A percentile compares a stretch with the other conserved stretches of the same genome.
phyloP scores from a whole-genome alignment of 78 protist genomes.

The Paratrimastix pyriformis region DNA sequence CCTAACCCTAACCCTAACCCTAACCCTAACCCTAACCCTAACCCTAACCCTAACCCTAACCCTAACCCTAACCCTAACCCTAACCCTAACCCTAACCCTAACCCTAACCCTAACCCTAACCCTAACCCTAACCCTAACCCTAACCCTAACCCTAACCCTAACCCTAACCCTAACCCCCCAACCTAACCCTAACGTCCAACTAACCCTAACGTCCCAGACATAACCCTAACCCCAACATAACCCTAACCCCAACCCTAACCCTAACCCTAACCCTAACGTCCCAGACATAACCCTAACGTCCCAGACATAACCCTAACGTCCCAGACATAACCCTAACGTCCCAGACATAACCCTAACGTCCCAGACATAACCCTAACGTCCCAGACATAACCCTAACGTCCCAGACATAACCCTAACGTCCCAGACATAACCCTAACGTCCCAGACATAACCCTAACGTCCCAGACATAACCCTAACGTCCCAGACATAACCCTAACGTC shows the following conservation, averaged over 20 bases:
- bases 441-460: too few species aligned
- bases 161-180: background rate
- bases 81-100: constrained; percentile 5
- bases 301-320: too few species aligned
- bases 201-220: background rate
- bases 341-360: too few species aligned
- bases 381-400: too few species aligned
- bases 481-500: too few species aligned
- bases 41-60: constrained; percentile 6
- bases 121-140: constrained; percentile 6
- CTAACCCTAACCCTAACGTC: background rate
- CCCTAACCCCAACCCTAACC: constrained; percentile 1
- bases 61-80: constrained; percentile 1
- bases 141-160: constrained; percentile 5
- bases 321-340: too few species aligned
- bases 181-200: background rate
- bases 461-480: too few species aligned
- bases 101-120: constrained; percentile 6
- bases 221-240: background rate
- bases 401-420: too few species aligned
- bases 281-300: too few species aligned
- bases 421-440: too few species aligned
- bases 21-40: constrained; percentile 5
- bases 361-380: too few species aligned
- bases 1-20: constrained; percentile 6